phyloP scores from a whole-genome alignment of 179 eudicot species.

The Silene noctiflora region DNA sequence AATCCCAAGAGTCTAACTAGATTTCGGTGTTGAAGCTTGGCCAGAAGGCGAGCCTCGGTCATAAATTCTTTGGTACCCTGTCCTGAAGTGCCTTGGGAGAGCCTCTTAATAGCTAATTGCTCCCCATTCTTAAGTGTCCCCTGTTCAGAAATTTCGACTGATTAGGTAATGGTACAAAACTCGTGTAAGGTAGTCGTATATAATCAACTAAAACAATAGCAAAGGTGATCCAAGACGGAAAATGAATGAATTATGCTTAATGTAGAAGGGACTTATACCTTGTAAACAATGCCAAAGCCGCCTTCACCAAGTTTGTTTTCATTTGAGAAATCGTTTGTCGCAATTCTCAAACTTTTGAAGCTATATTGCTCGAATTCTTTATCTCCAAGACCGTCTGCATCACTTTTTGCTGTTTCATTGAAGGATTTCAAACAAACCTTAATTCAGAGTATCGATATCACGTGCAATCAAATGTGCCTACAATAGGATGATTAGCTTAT shows the following conservation, averaged over 20 bases:
- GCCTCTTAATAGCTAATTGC: constrained; percentile 25
- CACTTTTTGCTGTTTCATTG: neutral
- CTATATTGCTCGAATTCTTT: constrained; percentile 24
- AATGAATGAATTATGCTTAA: neutral
- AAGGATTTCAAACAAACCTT: neutral
- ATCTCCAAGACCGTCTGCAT: neutral
- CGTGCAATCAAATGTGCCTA: too few species aligned
- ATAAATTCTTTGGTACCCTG: neutral
- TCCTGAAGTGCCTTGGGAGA: constrained; percentile 18
- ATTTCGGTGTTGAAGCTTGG: neutral
- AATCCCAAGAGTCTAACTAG: neutral
- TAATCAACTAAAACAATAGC: too few species aligned
- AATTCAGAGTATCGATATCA: too few species aligned
- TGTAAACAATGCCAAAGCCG: constrained; percentile 33
- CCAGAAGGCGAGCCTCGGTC: neutral
- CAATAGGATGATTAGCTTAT: too few species aligned
- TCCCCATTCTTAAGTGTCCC: neutral
- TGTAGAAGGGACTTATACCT: neutral
- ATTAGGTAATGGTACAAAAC: too few species aligned
- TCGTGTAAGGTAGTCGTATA: too few species aligned
- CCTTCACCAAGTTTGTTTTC: constrained; percentile 32
- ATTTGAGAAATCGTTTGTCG: constrained; percentile 23
- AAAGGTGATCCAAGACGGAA: neutral
- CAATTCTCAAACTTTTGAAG: constrained; percentile 19
- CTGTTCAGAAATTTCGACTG: neutral